Conservation (phyloP, 495 filamentous ascomycete genomes). For the Achaetomiella virescens region DNA sequence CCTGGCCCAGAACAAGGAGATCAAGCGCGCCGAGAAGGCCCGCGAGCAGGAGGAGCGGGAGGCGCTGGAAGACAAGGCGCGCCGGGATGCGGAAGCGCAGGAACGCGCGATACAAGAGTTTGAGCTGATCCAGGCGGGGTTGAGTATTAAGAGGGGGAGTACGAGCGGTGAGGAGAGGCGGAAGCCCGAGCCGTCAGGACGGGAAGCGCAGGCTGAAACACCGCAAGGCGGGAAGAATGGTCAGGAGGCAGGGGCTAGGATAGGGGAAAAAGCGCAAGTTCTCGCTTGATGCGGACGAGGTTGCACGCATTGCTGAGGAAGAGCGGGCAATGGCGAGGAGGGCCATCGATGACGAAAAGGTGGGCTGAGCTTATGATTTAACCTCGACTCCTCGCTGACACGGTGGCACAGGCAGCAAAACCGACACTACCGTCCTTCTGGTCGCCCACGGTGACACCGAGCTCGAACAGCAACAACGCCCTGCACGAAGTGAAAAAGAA, state of each 20-base stretch:
- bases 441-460: slow-evolving; percentile 80
- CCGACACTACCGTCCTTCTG: slow-evolving; percentile 87
- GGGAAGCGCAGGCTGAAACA: not conserved
- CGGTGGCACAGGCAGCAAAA: slow-evolving; percentile 48
- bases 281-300: slow-evolving; percentile 74
- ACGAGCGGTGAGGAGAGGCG: slow-evolving; percentile 29
- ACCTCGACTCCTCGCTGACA: not conserved
- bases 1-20: slow-evolving; percentile 85
- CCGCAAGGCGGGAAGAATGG: not conserved
- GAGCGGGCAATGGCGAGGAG: slow-evolving; percentile 63
- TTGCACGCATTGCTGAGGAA: slow-evolving; percentile 61
- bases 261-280: slow-evolving; percentile 69
- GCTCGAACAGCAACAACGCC: slow-evolving; percentile 42
- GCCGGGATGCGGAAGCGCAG: slow-evolving; percentile 54
- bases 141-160: slow-evolving; percentile 49
- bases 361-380: slow-evolving; percentile 19
- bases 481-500: slow-evolving; percentile 55
- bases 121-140: slow-evolving; percentile 61
- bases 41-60: slow-evolving; percentile 53
- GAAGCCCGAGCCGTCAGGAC: slow-evolving; percentile 10
- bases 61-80: slow-evolving; percentile 45
- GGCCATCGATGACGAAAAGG: slow-evolving; percentile 70
- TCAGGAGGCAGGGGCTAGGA: slow-evolving; percentile 27
- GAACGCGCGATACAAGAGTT: slow-evolving; percentile 55
- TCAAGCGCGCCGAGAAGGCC: slow-evolving; percentile 71